A percentile compares a stretch with the other conserved stretches of the same genome.
Evolutionary conservation across 2,329 filamentous ascomycete species (phyloP).

Genomic region (Aspergillus uvarum): DNA sequence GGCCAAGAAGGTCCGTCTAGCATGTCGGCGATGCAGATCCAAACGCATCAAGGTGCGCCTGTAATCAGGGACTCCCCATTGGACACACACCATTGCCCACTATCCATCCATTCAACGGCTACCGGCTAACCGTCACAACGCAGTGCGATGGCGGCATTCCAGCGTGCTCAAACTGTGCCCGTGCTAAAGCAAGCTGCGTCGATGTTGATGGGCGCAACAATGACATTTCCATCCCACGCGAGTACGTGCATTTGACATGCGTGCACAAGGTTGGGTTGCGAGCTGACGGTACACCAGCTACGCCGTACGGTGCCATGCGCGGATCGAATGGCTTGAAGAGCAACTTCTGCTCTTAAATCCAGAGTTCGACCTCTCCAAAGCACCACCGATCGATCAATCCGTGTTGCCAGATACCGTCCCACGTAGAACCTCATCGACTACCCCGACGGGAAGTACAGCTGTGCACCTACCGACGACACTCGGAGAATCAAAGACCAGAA

Average conservation of each 20-base stretch:
- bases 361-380: conserved; percentile 30
- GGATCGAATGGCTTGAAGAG: conserved; percentile 38
- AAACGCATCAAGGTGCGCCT: conserved; percentile 39
- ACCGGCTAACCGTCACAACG: not conserved
- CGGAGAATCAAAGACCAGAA: not conserved
- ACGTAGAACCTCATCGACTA: not conserved
- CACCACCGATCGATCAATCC: conserved; percentile 27
- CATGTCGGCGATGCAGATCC: conserved; percentile 39
- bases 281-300: conserved; percentile 13
- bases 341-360: conserved; percentile 29
- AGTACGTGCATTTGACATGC: conserved; percentile 23
- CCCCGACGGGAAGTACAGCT: not conserved
- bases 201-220: conserved; percentile 42
- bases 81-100: too few relatives aligned
- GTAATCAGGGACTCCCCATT: too few relatives aligned
- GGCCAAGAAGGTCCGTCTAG: conserved; percentile 40
- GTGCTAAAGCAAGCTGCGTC: conserved; percentile 36
- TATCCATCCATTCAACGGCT: not conserved
- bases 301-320: conserved; percentile 25
- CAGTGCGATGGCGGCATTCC: conserved; percentile 43
- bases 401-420: conserved; percentile 1
- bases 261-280: not conserved
- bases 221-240: conserved; percentile 35
- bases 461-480: not conserved
- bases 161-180: conserved; percentile 40